phyloP scores from a whole-genome alignment of 495 filamentous ascomycete species.

The Penicillium flavigenum region DNA sequence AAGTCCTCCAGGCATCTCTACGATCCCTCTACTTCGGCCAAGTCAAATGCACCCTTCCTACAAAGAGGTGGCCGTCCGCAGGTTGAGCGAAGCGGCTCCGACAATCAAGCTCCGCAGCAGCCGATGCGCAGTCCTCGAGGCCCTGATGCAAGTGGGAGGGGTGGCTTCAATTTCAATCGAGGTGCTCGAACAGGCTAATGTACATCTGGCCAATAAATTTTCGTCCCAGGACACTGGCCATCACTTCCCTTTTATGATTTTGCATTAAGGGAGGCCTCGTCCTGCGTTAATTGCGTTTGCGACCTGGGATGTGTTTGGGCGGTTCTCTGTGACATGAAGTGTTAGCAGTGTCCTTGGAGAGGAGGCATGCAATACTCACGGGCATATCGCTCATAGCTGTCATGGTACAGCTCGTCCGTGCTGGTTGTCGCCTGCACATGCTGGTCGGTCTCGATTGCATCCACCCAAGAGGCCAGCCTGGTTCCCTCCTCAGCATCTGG shows the following conservation, averaged over 20 bases:
- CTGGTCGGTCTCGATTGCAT: slow-evolving; percentile 75
- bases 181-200: slow-evolving; percentile 43
- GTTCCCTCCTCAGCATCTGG: slow-evolving; percentile 65
- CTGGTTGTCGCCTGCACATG: slow-evolving; percentile 78
- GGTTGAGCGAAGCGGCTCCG: slow-evolving; percentile 39
- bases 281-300: slow-evolving; percentile 60
- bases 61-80: slow-evolving; percentile 50
- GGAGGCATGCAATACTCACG: slow-evolving; percentile 41
- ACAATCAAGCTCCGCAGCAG: slow-evolving; percentile 50
- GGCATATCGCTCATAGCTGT: slow-evolving; percentile 68
- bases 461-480: slow-evolving; percentile 74
- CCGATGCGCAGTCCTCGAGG: slow-evolving; percentile 69
- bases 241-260: neutral
- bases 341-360: slow-evolving; percentile 20
- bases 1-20: slow-evolving; percentile 58
- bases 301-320: slow-evolving; percentile 58
- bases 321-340: slow-evolving; percentile 46
- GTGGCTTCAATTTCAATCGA: slow-evolving; percentile 65
- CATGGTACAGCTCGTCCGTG: slow-evolving; percentile 67
- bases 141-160: slow-evolving; percentile 72
- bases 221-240: neutral
- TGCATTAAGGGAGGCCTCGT: slow-evolving; percentile 46
- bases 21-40: slow-evolving; percentile 69
- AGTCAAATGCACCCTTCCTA: slow-evolving; percentile 53
- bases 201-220: slow-evolving; percentile 13